Evolutionary conservation across 2,329 filamentous ascomycete genomes (phyloP).

Genomic region (Aureobasidium sp.): DNA sequence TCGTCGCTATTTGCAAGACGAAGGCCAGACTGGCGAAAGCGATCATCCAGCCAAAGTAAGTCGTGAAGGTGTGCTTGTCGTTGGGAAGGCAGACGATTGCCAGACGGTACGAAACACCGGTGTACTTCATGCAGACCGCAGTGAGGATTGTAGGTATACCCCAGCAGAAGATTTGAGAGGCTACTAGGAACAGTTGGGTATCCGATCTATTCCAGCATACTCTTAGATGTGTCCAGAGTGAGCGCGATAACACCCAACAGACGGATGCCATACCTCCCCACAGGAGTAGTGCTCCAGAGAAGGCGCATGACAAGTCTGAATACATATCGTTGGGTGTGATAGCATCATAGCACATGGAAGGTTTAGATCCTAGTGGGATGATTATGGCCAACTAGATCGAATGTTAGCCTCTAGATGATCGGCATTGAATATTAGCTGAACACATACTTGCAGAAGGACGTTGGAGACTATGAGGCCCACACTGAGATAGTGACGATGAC

Average conservation of each 20-base stretch:
- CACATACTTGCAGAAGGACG: constrained; percentile 63
- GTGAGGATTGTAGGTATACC: constrained; percentile 23
- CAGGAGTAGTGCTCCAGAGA: constrained; percentile 68
- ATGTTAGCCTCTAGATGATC: not conserved
- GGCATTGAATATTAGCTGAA: not conserved
- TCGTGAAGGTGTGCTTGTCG: constrained; percentile 24
- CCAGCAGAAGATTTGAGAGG: constrained; percentile 21
- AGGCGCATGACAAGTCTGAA: constrained; percentile 64
- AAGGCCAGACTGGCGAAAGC: constrained; percentile 24
- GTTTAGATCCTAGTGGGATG: constrained; percentile 64
- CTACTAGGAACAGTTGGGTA: constrained; percentile 21
- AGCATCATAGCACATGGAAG: constrained; percentile 65
- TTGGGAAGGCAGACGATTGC: constrained; percentile 28
- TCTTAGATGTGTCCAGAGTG: constrained; percentile 26
- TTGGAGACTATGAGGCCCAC: constrained; percentile 67
- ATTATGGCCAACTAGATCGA: constrained; percentile 63
- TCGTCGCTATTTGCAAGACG: constrained; percentile 25
- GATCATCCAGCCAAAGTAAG: constrained; percentile 31
- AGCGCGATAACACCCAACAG: constrained; percentile 52
- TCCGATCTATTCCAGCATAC: constrained; percentile 26
- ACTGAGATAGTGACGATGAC: constrained; percentile 79
- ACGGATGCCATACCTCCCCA: constrained; percentile 70
- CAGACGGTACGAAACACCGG: constrained; percentile 27
- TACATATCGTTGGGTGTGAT: constrained; percentile 83
- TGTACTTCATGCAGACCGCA: constrained; percentile 19